Percentiles rank a stretch among this genome's conserved stretches.
These are phyloP conservation scores for Leishmania arabica DNA, from an alignment of 208 protist species.

Conservation along the genomic window DNA sequence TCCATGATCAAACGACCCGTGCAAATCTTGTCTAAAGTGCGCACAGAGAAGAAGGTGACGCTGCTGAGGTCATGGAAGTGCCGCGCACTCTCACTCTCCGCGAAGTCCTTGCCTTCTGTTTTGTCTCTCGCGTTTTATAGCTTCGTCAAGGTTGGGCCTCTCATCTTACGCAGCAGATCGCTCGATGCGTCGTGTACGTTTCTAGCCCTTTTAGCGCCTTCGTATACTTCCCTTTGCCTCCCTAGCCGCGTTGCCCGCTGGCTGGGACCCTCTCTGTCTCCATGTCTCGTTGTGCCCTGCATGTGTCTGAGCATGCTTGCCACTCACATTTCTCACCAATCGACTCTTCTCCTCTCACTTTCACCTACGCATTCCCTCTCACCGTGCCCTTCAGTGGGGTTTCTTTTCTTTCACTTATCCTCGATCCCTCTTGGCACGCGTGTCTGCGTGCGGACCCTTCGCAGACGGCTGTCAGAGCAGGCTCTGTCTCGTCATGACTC, in stretches of 20 bases:
- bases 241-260: not conserved
- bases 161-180: not conserved
- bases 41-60: not conserved
- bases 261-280: not conserved
- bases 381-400: not conserved
- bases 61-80: not conserved
- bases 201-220: not conserved
- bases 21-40: not conserved
- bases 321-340: not conserved
- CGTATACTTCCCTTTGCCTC: not conserved
- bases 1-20: not conserved
- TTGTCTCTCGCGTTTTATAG: not conserved
- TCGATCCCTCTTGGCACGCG: not conserved
- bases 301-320: not conserved
- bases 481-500: not conserved
- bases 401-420: not conserved
- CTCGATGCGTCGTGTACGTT: not conserved
- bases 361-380: not conserved
- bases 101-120: not conserved
- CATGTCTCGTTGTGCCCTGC: not conserved
- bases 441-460: not conserved
- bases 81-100: not conserved
- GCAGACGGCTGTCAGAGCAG: not conserved
- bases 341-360: not conserved
- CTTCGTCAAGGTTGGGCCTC: not conserved